Evolutionary conservation across 371 early-diverging fungal genomes (phyloP), one percentile per base, ranked within the genome.

Genomic region (Saksenaea oblongispora): DNA sequence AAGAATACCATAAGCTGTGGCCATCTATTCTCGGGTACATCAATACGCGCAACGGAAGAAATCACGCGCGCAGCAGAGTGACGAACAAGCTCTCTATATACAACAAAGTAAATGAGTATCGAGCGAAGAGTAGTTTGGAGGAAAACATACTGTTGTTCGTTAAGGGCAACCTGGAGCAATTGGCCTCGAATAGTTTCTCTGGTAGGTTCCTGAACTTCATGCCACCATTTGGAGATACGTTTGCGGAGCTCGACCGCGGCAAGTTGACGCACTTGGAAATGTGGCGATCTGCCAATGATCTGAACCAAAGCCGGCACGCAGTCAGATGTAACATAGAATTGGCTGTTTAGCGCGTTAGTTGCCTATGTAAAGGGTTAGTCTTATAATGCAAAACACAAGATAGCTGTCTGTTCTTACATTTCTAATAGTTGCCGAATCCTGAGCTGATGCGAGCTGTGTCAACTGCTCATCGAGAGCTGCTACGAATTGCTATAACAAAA

Each of bases 181-280:
- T 82, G 75, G 10, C 75, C 74, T 60, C 89, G 90, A 56, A 93
- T 86, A 36, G 71, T 68, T 15, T 70, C 76, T 61, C 87, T 79
- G 13, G 80, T 73, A 4, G 64, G 70, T n/a, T 69, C 82, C 47
- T 84, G 88, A 9, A 92, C 61, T n/a, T 87, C 79, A 15, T 72
- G 72, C 95, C 95, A 95, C 77, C 79, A 86, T 71, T 82, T 87
- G 14, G 85, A 60, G 28, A 91, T 78, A 66, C 89, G 87, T 69
- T 95, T 95, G 66, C 92, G 87, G 58, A 92, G 85, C 79, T 95
- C 96, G 34, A 95, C 94, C 7, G 95, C 91, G 31, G 95, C 92
- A 37, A 95, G 77, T 74, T 95, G 95, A 55, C 95, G 91, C 36
- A 94, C 79, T 67, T 82, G 82, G 55, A 75, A 73, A 28, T 87